These are phyloP conservation scores for Aspergillus clavatus DNA, from an alignment of 2,329 filamentous ascomycete genomes.

Conservation along the genomic window DNA sequence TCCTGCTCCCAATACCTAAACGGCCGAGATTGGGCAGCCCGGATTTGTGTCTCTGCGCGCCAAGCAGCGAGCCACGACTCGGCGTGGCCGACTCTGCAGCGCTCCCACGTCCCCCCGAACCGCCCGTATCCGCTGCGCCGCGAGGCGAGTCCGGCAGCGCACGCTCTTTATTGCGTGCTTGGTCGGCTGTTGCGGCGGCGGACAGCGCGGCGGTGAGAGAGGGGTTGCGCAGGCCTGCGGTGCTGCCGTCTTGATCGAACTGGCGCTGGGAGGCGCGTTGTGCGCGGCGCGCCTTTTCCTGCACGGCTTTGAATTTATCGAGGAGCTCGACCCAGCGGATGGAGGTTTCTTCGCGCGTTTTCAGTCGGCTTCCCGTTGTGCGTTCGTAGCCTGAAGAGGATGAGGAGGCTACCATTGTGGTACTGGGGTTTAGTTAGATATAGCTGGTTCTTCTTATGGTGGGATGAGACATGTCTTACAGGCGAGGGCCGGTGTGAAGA, in stretches of 20 bases:
- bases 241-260: conserved; percentile 50
- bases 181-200: conserved; percentile 24
- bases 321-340: conserved; percentile 91
- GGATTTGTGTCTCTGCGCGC: conserved; percentile 55
- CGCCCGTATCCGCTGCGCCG: conserved; percentile 11
- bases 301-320: conserved; percentile 88
- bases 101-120: conserved; percentile 35
- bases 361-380: conserved; percentile 61
- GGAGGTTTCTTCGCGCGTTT: conserved; percentile 74
- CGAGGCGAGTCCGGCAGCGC: conserved; percentile 31
- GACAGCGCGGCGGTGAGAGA: conserved; percentile 30
- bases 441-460: conserved; percentile 1
- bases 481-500: conserved; percentile 73
- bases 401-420: conserved; percentile 8
- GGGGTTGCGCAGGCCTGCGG: conserved; percentile 36
- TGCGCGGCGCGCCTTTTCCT: conserved; percentile 73
- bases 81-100: conserved; percentile 12
- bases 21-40: conserved; percentile 66
- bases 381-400: conserved; percentile 58
- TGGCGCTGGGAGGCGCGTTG: conserved; percentile 51
- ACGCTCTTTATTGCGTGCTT: conserved; percentile 27
- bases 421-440: conserved; percentile 10
- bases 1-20: conserved; percentile 65
- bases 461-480: conserved; percentile 54
- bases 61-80: conserved; percentile 24